These are phyloP conservation scores for Leishmania martiniquensis DNA, from an alignment of 208 protist genomes.

Conservation along the genomic window DNA sequence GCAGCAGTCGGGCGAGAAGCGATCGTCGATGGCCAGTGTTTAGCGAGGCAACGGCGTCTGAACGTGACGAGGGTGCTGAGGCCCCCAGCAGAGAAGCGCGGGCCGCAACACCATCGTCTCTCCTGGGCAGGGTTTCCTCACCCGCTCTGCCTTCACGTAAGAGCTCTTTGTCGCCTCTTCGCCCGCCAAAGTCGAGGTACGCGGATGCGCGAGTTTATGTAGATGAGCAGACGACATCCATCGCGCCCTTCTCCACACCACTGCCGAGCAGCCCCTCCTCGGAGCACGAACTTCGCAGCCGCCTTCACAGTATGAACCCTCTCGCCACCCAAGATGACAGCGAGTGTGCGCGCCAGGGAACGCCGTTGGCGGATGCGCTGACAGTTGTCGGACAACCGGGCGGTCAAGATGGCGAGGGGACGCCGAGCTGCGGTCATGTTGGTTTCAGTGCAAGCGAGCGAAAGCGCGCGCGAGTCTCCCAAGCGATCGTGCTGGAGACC, in stretches of 20 bases:
- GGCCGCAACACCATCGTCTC: background rate
- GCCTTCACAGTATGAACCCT: slow-evolving; percentile 8
- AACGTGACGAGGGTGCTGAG: background rate
- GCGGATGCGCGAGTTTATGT: background rate
- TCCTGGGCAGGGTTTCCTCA: background rate
- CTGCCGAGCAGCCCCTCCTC: slow-evolving; percentile 18
- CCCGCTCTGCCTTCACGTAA: background rate
- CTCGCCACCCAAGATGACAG: slow-evolving; percentile 13
- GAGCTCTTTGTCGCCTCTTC: background rate
- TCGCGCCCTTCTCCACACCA: slow-evolving; percentile 8
- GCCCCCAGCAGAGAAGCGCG: background rate
- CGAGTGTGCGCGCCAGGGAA: background rate
- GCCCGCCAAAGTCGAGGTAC: background rate
- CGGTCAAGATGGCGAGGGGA: background rate
- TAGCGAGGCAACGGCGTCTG: background rate
- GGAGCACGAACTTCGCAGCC: slow-evolving; percentile 17
- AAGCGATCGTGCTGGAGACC: background rate
- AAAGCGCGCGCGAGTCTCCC: background rate
- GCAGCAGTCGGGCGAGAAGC: background rate
- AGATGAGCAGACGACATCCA: slow-evolving; percentile 4
- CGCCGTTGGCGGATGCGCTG: background rate
- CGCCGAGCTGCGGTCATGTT: background rate
- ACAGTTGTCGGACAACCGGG: background rate
- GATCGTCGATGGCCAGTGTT: background rate
- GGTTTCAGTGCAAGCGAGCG: background rate